Conservation (phyloP, 805 yeast genomes). For the Candida peoriensis region DNA sequence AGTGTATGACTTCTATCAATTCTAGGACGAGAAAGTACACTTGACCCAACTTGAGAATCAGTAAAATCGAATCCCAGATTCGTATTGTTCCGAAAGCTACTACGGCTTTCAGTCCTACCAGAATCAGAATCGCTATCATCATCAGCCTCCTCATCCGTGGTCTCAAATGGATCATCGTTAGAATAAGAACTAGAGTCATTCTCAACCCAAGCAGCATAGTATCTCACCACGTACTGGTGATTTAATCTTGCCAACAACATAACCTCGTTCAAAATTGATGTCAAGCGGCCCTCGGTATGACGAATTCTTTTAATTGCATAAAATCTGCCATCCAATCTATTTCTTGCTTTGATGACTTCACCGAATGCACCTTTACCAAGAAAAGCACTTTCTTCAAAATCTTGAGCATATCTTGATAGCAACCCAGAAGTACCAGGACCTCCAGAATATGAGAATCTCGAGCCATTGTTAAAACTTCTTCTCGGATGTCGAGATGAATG, state of each 20-base stretch:
- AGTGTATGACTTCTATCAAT: conserved; percentile 33
- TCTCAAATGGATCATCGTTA: conserved; percentile 31
- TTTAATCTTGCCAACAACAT: conserved; percentile 86
- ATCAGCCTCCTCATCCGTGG: conserved; percentile 22
- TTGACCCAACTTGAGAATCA: conserved; percentile 5
- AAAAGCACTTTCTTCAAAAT: conserved; percentile 89
- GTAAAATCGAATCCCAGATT: conserved; percentile 8
- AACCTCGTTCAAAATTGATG: conserved; percentile 84
- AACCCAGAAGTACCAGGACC: conserved; percentile 20
- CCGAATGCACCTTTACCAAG: conserved; percentile 97
- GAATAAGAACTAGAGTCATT: conserved; percentile 41
- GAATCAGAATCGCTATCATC: conserved; percentile 6
- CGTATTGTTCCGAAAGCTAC: conserved; percentile 4
- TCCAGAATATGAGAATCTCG: conserved; percentile 29
- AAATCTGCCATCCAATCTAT: conserved; percentile 87
- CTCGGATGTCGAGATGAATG: conserved; percentile 23
- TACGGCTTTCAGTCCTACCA: conserved; percentile 3
- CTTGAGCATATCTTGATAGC: conserved; percentile 76
- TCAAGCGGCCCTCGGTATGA: conserved; percentile 73
- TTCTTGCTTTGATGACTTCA: conserved; percentile 95
- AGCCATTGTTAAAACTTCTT: conserved; percentile 37
- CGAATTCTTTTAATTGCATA: conserved; percentile 92
- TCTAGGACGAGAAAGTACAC: conserved; percentile 20
- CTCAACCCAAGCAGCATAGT: conserved; percentile 97
- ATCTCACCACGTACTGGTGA: conserved; percentile 93